Evolutionary conservation across 2,329 filamentous ascomycete genomes (phyloP), one percentile per base, ranked within the genome.

Genomic region (Penicillium fuscoglaucum): DNA sequence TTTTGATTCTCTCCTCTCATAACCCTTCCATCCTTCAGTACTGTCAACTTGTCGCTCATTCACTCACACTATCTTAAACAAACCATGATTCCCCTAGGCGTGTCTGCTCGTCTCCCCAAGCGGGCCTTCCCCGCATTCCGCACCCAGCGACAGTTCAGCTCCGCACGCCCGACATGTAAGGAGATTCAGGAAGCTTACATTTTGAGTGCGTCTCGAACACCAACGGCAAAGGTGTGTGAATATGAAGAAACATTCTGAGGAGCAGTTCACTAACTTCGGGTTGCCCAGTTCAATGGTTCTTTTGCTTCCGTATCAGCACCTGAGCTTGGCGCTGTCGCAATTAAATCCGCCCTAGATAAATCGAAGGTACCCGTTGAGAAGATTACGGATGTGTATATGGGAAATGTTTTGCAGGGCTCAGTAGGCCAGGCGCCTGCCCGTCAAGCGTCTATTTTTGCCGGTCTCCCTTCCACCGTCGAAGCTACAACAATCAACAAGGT

Each of bases 401-500:
- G 95, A 72, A 96, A 97, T 70, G 95, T 98, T 10, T 83, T 98
- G 41, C 88, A 92, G 75, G 93, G 84, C 45, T 85, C 84, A 19
- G 84, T 95, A 6, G 95, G 95, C 46, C 95, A 99, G 78, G 86
- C 95, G 0, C 95, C 95, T 2, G 93, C 95, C 24, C 87, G 95
- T 49, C 95, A 99, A 79, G 95, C 95, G 12, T 81, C 86, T 64
- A 89, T 98, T 60, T 93, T 96, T 71, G 91, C 95, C 4, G 93
- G 93, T 2, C 85, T 98, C 4, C 84, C 91, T 10, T 80, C 87
- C n/a, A 86, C 83, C 7, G 84, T 96, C 57, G 95, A 99, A 78
- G 90, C 93, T 37, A 88, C 89, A 51, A 98, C 95, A 17, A 88
- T 99, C 77, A 99, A 99, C 83, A 99, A 99, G 79, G 95, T 99